phyloP scores from a whole-genome alignment of 495 filamentous ascomycete species.

The Penicillium ucsense region DNA sequence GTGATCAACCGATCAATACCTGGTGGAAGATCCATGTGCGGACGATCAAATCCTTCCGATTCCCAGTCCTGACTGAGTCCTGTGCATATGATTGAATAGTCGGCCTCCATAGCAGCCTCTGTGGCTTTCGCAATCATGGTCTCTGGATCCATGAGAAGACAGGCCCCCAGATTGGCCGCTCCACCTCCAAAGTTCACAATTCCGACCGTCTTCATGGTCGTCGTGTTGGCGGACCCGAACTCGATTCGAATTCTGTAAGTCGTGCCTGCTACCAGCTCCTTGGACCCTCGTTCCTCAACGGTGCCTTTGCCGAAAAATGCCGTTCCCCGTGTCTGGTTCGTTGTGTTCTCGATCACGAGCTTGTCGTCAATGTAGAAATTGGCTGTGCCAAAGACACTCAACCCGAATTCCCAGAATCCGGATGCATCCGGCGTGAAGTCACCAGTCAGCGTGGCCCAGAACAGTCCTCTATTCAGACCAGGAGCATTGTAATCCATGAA shows the following conservation, averaged over 20 bases:
- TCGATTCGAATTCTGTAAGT: constrained; percentile 48
- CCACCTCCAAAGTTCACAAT: constrained; percentile 47
- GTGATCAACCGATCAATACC: constrained; percentile 54
- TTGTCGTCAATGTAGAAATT: constrained; percentile 57
- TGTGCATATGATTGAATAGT: constrained; percentile 64
- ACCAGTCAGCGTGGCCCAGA: constrained; percentile 43
- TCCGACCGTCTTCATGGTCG: constrained; percentile 36
- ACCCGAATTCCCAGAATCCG: constrained; percentile 59
- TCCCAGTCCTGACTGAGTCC: constrained; percentile 78
- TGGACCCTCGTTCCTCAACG: constrained; percentile 43
- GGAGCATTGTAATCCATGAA: constrained; percentile 49
- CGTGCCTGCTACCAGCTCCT: constrained; percentile 41
- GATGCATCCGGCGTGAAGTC: constrained; percentile 43
- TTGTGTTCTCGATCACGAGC: constrained; percentile 54
- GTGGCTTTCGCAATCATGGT: constrained; percentile 58
- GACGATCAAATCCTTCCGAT: constrained; percentile 70
- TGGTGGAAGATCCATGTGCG: constrained; percentile 66
- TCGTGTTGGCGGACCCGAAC: constrained; percentile 50
- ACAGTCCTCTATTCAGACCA: constrained; percentile 35
- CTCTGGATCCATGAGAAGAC: constrained; percentile 50
- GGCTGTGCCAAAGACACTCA: constrained; percentile 61
- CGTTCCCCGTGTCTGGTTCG: constrained; percentile 44
- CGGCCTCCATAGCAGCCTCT: constrained; percentile 46
- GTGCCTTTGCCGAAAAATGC: constrained; percentile 50
- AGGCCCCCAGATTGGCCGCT: constrained; percentile 63